These are phyloP conservation scores for Hyaloscypha hepaticicola DNA, from an alignment of 495 filamentous ascomycete genomes.

Conservation along the genomic window DNA sequence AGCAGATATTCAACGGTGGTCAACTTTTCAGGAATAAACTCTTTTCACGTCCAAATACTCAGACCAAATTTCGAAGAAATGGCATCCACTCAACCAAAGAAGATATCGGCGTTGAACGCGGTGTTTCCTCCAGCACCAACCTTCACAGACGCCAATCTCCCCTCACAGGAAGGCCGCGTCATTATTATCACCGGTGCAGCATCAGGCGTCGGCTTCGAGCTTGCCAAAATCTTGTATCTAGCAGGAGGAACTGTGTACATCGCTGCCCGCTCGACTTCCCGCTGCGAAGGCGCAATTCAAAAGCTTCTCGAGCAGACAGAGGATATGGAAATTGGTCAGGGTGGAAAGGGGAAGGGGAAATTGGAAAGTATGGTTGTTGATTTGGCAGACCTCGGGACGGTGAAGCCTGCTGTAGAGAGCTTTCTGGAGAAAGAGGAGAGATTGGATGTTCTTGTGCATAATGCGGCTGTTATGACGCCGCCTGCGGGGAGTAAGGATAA, in stretches of 20 bases:
- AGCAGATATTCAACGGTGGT: too few relatives aligned
- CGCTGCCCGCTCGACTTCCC: conserved; percentile 29
- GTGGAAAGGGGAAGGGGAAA: conserved; percentile 31
- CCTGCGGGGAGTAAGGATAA: conserved; percentile 38
- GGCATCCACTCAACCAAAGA: neutral
- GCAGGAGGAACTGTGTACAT: conserved; percentile 36
- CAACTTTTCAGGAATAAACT: too few relatives aligned
- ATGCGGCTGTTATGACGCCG: conserved; percentile 48
- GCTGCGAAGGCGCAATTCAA: conserved; percentile 39
- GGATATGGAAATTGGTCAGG: neutral
- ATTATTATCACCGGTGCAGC: conserved; percentile 26
- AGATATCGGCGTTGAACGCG: neutral
- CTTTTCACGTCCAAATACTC: too few relatives aligned
- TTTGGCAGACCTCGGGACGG: conserved; percentile 44
- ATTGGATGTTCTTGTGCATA: conserved; percentile 51
- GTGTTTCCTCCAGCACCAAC: conserved; percentile 21
- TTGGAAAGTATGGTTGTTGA: conserved; percentile 45
- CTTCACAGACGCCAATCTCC: conserved; percentile 24
- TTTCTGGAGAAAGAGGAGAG: conserved; percentile 43
- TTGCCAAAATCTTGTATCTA: conserved; percentile 43
- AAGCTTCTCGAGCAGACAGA: conserved; percentile 25
- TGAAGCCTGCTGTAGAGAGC: conserved; percentile 41
- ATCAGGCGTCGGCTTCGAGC: conserved; percentile 39
- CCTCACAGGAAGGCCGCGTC: conserved; percentile 18
- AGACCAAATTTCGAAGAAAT: too few relatives aligned